phyloP scores from a whole-genome alignment of 192 early-diverging fungal species.

The Phlyctochytrium planicorne region DNA sequence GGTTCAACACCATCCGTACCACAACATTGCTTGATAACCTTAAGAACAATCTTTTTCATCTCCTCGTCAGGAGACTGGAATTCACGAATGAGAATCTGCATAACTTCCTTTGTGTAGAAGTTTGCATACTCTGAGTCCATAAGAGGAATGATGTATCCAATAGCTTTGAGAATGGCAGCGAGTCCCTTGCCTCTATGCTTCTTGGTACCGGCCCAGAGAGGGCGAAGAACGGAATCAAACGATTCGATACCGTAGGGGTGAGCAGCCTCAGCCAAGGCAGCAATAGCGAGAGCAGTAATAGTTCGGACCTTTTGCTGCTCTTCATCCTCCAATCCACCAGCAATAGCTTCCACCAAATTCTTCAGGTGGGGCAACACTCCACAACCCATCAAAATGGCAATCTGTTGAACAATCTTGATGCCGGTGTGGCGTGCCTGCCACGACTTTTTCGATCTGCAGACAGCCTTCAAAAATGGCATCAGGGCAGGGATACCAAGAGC shows the following conservation, averaged over 20 bases:
- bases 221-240: slow-evolving; percentile 86
- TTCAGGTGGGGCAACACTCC: slow-evolving; percentile 94
- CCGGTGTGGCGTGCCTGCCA: slow-evolving; percentile 99
- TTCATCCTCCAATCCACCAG: slow-evolving; percentile 90
- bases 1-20: slow-evolving; percentile 89
- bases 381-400: slow-evolving; percentile 91
- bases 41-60: slow-evolving; percentile 98
- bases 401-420: slow-evolving; percentile 96
- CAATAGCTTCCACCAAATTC: slow-evolving; percentile 88
- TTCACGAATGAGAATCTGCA: slow-evolving; percentile 89
- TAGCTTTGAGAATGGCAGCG: slow-evolving; percentile 98
- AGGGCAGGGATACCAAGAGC: slow-evolving; percentile 92
- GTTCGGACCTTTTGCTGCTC: slow-evolving; percentile 92
- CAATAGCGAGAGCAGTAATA: slow-evolving; percentile 89
- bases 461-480: slow-evolving; percentile 93
- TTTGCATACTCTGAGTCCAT: slow-evolving; percentile 96
- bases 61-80: slow-evolving; percentile 98
- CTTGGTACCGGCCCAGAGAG: slow-evolving; percentile 90
- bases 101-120: slow-evolving; percentile 91
- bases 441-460: slow-evolving; percentile 91
- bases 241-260: slow-evolving; percentile 99
- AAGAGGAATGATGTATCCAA: slow-evolving; percentile 96
- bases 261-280: slow-evolving; percentile 94
- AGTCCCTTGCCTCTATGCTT: slow-evolving; percentile 94
- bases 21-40: slow-evolving; percentile 95